Evolutionary conservation across 2,329 filamentous ascomycete species (phyloP), one percentile per base, ranked within the genome.

Genomic region (Colletotrichum liriopes): DNA sequence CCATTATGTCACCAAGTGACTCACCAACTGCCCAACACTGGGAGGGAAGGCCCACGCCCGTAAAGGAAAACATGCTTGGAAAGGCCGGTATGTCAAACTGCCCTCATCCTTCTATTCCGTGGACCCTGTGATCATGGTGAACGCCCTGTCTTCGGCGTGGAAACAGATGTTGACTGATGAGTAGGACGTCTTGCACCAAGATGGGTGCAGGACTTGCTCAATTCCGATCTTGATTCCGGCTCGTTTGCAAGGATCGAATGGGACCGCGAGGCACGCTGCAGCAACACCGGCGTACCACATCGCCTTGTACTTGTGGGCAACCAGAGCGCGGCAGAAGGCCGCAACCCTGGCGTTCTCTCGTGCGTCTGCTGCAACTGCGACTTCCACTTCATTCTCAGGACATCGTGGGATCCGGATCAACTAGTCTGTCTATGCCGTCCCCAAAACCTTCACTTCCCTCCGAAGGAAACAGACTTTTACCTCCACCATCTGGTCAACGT

Each of bases 361-460:
- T 77, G 82, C 3, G 77, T 85, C 11, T 85, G 83, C 67, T 76
- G 83, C 16, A 80, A 82, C 56, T 85, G 83, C 61, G 81, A 83
- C 62, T 83, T 82, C 43, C 83, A 85, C 73, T 84, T 85, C 63
- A 77, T 84, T 62, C 81, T 85, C 74, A 82, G 78, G 32, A 79
- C 82, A 70, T 67, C 74, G 12, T 84, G 81, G 79, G 77, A 82
- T 4, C 74, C 77, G 20, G 62, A 73, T 2, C 77, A 81, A n/a
- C 47, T 62, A 6, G 71, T 76, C 5, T 72, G 75, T 8, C 72
- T 81, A 7, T 85, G 83, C 74, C 75, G 81, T 47, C 60, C 55
- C 23, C 43, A 26, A 16, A 49, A 29, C 23, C 20, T 67, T 8
- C 55, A 71, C 9, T 73, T 63, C 11, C 66, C 71, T 2, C 66